Evolutionary conservation across 495 filamentous ascomycete species (phyloP), one percentile per base, ranked within the genome.

Genomic region (Penicillium parvum): DNA sequence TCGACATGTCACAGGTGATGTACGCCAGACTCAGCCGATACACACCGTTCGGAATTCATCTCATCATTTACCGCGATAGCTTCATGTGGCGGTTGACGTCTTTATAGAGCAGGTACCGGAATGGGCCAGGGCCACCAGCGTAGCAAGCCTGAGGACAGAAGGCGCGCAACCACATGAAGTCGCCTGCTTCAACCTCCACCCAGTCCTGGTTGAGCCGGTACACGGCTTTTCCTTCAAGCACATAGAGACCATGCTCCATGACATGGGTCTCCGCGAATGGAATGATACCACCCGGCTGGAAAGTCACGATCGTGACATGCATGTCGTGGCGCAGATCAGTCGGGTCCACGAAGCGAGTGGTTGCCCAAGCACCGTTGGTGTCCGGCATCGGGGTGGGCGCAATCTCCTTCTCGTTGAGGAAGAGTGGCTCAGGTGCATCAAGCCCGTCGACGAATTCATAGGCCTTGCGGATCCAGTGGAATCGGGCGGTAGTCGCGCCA

Each of bases 41-140:
- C n/a, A n/a, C n/a, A n/a, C n/a, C n/a, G n/a, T n/a, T n/a, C n/a
- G n/a, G n/a, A n/a, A n/a, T n/a, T n/a, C n/a, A n/a, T n/a, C n/a
- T n/a, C n/a, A n/a, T n/a, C n/a, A n/a, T n/a, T n/a, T n/a, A 44
- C 9, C 45, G 45, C 2, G 52, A 53, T 6, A 60, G 34, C 53
- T 60, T 60, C 57, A 60, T 60, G 38, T 60, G 57, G 17, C 57
- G 57, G 40, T 61, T 61, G 22, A 61, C 54, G 34, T 61, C 57
- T 48, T 61, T 61, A 26, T 61, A 61, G 8, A 61, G 51, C 38
- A 61, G 43, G 43, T 61, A 61, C 9, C 57, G 54, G 54, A 61
- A 61, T 19, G 47, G 55, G n/a, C 57, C 57, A 37, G 57, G 57
- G 19, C 57, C 57, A 58, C 57, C 57, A 1, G 57, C 57, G 20